Evolutionary conservation across 208 protist species (phyloP).

Genomic region (Balamuthia mandrillaris): DNA sequence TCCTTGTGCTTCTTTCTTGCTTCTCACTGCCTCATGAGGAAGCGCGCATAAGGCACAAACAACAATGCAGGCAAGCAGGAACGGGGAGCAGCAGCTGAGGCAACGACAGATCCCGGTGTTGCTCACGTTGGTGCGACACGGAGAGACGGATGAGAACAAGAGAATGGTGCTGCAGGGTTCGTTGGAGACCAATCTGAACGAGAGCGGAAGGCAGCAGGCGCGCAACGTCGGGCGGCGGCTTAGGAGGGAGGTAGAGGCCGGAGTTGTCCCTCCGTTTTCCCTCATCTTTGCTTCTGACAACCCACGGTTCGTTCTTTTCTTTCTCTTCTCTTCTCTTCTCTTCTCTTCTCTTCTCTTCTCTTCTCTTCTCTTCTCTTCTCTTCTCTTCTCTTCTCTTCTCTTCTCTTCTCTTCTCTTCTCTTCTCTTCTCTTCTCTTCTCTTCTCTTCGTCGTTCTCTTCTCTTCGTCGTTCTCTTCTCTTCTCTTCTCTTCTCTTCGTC

Average conservation of each 20-base stretch:
- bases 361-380: too few species aligned
- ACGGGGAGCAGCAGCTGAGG: too few species aligned
- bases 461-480: too few species aligned
- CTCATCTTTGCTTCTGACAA: constrained; percentile 9
- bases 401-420: not conserved
- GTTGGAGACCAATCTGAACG: not conserved
- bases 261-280: not conserved
- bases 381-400: not conserved
- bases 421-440: too few species aligned
- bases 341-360: not conserved
- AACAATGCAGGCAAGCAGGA: too few species aligned
- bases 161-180: not conserved
- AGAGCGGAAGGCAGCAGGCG: not conserved
- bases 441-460: too few species aligned
- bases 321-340: not conserved
- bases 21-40: too few species aligned
- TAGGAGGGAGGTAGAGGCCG: too few species aligned
- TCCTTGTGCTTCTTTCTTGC: too few species aligned
- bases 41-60: too few species aligned
- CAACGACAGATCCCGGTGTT: too few species aligned
- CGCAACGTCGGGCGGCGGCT: not conserved
- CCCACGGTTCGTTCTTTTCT: not conserved
- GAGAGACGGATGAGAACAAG: not conserved
- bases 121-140: constrained; percentile 11
- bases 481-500: too few species aligned